Evolutionary conservation across 768 basidiomycete genomes (phyloP).

Genomic region (Daedaleopsis nitida): DNA sequence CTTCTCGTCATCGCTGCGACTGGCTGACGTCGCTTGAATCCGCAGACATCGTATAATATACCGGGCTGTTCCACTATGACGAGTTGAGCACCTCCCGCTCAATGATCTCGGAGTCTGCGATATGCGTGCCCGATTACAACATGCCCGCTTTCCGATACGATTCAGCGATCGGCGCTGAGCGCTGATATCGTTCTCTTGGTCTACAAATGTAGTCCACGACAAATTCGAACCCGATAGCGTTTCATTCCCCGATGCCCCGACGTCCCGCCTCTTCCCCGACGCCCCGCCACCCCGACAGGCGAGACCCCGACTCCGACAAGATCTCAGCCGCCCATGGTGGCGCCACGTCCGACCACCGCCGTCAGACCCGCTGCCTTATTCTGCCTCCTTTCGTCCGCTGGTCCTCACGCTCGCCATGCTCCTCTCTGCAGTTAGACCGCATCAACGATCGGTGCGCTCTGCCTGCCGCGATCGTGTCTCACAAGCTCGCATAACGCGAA

Average conservation of each 20-base stretch:
- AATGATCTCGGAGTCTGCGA: too few species aligned
- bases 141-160: background rate
- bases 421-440: background rate
- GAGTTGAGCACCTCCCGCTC: too few species aligned
- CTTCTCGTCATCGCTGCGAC: background rate
- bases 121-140: too few species aligned
- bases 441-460: too few species aligned
- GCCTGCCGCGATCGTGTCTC: too few species aligned
- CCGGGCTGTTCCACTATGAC: too few species aligned
- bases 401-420: background rate
- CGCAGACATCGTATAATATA: too few species aligned
- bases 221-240: too few species aligned
- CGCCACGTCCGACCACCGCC: background rate
- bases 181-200: too few species aligned
- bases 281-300: background rate
- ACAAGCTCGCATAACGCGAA: too few species aligned
- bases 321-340: background rate
- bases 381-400: background rate
- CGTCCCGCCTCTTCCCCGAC: background rate
- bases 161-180: background rate
- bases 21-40: background rate
- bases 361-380: background rate
- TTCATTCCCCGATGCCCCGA: background rate
- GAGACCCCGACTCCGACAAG: background rate
- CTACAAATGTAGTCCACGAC: too few species aligned